A percentile compares a stretch with the other conserved stretches of the same genome.
Evolutionary conservation across 768 basidiomycete genomes (phyloP).

Genomic region (Boletellus sp.): DNA sequence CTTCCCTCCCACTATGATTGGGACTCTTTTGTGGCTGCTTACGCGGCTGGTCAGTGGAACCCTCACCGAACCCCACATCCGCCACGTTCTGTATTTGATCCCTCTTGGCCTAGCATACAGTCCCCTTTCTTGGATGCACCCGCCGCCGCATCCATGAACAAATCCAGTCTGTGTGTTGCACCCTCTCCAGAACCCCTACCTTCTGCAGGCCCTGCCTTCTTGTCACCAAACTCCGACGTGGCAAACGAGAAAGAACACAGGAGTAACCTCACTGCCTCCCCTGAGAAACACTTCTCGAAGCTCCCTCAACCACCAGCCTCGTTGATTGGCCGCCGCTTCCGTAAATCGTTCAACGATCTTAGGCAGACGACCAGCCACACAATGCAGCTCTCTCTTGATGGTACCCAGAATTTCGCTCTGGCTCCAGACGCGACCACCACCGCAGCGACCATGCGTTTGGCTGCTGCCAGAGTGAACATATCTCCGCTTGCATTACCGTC

Average conservation of each 20-base stretch:
- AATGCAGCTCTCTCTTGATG: conserved; percentile 28
- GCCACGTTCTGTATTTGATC: conserved; percentile 37
- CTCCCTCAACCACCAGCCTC: conserved; percentile 24
- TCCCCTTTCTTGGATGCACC: conserved; percentile 6
- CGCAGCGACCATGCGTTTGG: conserved; percentile 82
- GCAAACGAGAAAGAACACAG: conserved; percentile 18
- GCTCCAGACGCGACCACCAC: conserved; percentile 58
- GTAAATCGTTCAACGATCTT: conserved; percentile 46
- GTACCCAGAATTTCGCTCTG: conserved; percentile 27
- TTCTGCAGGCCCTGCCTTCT: conserved; percentile 6
- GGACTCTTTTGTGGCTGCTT: conserved; percentile 73
- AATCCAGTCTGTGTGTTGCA: conserved; percentile 3
- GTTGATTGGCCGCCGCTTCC: conserved; percentile 38
- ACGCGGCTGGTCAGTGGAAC: conserved; percentile 77
- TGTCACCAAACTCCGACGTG: conserved; percentile 10
- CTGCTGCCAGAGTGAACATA: conserved; percentile 78
- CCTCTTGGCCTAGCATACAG: conserved; percentile 16
- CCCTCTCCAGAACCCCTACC: conserved; percentile 11
- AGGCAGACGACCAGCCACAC: conserved; percentile 29
- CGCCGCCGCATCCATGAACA: conserved; percentile 3
- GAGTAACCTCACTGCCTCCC: conserved; percentile 18
- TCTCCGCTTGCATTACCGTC: conserved; percentile 85
- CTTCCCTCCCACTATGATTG: conserved; percentile 52
- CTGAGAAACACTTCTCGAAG: conserved; percentile 27
- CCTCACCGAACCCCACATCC: conserved; percentile 65